Percentiles rank a stretch among this genome's conserved stretches.
Evolutionary conservation across 2,329 filamentous ascomycete genomes (phyloP).

Genomic region (Ceratocystis eucalypticola): DNA sequence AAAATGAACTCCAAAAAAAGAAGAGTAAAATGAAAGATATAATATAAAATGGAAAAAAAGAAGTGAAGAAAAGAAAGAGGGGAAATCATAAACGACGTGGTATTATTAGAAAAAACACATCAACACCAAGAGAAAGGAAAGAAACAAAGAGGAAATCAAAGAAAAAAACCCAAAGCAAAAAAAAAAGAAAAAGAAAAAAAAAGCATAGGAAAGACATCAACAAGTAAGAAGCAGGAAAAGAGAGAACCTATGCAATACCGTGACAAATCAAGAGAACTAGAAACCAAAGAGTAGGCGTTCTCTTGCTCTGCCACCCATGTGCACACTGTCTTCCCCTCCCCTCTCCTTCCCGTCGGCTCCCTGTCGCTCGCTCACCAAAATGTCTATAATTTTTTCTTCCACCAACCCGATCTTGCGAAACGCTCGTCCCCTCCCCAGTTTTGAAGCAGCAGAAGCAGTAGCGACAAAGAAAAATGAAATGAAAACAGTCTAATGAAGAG

Average conservation of each 20-base stretch:
- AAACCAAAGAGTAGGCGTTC: no score
- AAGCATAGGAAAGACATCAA: background rate
- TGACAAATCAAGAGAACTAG: no score
- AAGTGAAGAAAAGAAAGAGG: background rate
- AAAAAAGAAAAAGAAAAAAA: background rate
- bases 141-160: background rate
- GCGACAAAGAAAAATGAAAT: no score
- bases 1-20: background rate
- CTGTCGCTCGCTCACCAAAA: background rate
- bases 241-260: background rate
- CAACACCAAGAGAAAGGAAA: constrained; percentile 5
- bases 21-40: background rate
- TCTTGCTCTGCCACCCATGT: no score
- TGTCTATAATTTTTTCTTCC: no score
- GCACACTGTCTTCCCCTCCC: no score
- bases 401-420: no score
- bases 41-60: constrained; percentile 1
- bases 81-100: constrained; percentile 1
- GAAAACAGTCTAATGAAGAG: background rate
- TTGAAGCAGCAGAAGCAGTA: no score
- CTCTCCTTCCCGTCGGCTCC: background rate
- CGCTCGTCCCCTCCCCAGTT: no score
- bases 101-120: constrained; percentile 10
- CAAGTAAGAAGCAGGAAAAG: background rate
- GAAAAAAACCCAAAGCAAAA: background rate